Conservation (phyloP, 2,329 filamentous ascomycete species). For the Claviceps quebecensis region DNA sequence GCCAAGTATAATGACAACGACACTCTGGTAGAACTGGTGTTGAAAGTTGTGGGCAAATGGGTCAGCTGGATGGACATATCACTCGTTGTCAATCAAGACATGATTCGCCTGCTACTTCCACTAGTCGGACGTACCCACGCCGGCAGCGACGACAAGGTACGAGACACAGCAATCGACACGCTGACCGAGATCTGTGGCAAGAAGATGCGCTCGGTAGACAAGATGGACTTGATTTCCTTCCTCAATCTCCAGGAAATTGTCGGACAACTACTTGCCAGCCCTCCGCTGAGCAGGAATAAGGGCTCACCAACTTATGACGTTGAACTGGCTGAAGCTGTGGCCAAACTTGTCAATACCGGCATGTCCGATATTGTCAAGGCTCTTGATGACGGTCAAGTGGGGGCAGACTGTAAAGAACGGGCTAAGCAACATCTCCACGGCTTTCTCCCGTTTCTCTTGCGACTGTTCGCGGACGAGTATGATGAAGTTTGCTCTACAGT, state of each 20-base stretch:
- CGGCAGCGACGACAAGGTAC: slow-evolving; percentile 59
- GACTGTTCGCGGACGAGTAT: slow-evolving; percentile 95
- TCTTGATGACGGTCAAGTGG: slow-evolving; percentile 52
- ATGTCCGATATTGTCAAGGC: slow-evolving; percentile 77
- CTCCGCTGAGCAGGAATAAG: slow-evolving; percentile 63
- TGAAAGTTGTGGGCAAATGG: slow-evolving; percentile 91
- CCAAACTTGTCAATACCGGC: slow-evolving; percentile 86
- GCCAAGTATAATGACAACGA: slow-evolving; percentile 61
- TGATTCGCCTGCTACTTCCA: slow-evolving; percentile 73
- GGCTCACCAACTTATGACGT: slow-evolving; percentile 83
- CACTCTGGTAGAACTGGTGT: slow-evolving; percentile 67
- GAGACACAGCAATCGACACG: slow-evolving; percentile 84
- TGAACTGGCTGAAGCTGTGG: slow-evolving; percentile 86
- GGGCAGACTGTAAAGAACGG: slow-evolving; percentile 51
- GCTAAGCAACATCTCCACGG: slow-evolving; percentile 71
- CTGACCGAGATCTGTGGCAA: slow-evolving; percentile 94
- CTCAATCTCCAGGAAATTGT: slow-evolving; percentile 79
- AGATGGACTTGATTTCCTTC: slow-evolving; percentile 85
- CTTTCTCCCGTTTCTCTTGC: slow-evolving; percentile 75
- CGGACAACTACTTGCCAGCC: slow-evolving; percentile 70
- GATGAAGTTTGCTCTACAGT: slow-evolving; percentile 96
- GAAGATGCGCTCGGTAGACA: slow-evolving; percentile 91
- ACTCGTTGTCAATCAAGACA: slow-evolving; percentile 77
- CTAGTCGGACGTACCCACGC: slow-evolving; percentile 64
- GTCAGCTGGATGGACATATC: slow-evolving; percentile 98